A percentile compares a stretch with the other conserved stretches of the same genome.
Evolutionary conservation across 805 yeast species (phyloP).

Genomic region (Yarrowia sp.): DNA sequence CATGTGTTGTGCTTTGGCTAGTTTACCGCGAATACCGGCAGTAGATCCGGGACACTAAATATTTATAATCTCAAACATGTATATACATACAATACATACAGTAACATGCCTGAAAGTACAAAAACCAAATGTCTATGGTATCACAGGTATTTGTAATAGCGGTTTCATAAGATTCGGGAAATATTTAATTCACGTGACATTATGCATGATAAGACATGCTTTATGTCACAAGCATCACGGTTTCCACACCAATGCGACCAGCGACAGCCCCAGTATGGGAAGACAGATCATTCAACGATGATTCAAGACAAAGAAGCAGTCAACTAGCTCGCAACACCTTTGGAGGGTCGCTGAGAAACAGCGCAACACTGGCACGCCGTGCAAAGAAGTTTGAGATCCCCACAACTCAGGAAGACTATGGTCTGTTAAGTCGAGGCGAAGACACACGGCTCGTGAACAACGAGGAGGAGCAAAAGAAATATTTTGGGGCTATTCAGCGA

Average conservation of each 20-base stretch:
- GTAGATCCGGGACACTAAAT: not conserved
- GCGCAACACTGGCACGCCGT: not conserved
- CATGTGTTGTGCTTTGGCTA: constrained; percentile 17
- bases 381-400: constrained; percentile 17
- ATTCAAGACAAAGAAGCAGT: not conserved
- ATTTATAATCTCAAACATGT: not conserved
- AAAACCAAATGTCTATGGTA: no score
- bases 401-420: constrained; percentile 34
- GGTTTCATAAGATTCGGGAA: no score
- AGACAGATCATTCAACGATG: not conserved
- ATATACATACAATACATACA: not conserved
- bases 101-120: no score
- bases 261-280: constrained; percentile 15
- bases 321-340: not conserved
- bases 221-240: not conserved
- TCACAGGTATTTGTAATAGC: no score
- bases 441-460: constrained; percentile 33
- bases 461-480: constrained; percentile 16
- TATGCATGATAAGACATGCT: constrained; percentile 9
- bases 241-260: not conserved
- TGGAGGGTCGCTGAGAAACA: not conserved
- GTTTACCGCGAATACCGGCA: constrained; percentile 14
- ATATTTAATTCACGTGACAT: not conserved
- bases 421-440: constrained; percentile 48
- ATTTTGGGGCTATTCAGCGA: constrained; percentile 13